These are phyloP conservation scores for Apiospora sp. DNA, from an alignment of 2,329 filamentous ascomycete species.

Conservation along the genomic window DNA sequence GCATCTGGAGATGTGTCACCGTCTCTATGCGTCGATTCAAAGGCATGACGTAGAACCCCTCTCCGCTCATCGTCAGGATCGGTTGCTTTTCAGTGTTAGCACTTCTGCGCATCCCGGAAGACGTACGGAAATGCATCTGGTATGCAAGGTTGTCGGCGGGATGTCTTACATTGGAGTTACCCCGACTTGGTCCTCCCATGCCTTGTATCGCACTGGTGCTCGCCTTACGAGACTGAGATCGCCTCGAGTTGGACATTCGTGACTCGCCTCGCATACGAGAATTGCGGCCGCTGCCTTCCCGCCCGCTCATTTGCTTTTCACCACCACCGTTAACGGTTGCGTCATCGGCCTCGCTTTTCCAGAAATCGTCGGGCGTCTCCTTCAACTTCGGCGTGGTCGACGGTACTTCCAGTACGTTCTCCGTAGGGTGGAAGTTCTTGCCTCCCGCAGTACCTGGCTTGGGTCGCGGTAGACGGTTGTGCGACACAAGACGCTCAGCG, in stretches of 20 bases:
- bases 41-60: conserved; percentile 61
- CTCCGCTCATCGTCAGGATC: conserved; percentile 35
- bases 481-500: conserved; percentile 86
- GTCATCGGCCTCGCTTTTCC: conserved; percentile 80
- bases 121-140: conserved; percentile 28
- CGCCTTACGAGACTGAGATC: conserved; percentile 66
- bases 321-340: conserved; percentile 51
- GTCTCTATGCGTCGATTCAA: conserved; percentile 64
- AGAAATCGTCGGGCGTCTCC: conserved; percentile 60
- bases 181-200: conserved; percentile 50
- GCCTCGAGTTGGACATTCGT: conserved; percentile 56
- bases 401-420: conserved; percentile 83
- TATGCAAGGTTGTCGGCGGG: conserved; percentile 31
- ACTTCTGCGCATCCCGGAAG: conserved; percentile 22
- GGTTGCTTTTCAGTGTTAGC: conserved; percentile 49
- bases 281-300: conserved; percentile 60
- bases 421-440: conserved; percentile 90
- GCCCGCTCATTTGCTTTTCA: conserved; percentile 56
- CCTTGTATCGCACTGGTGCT: conserved; percentile 48
- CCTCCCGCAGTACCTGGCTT: conserved; percentile 78
- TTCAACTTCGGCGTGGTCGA: conserved; percentile 46
- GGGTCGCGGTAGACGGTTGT: conserved; percentile 73
- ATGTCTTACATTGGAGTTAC: conserved; percentile 55
- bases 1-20: conserved; percentile 81
- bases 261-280: conserved; percentile 60